Evolutionary conservation across 352 stramenopile genomes (phyloP), one percentile per base, ranked within the genome.

Genomic region (Phytophthora chlamydospora): DNA sequence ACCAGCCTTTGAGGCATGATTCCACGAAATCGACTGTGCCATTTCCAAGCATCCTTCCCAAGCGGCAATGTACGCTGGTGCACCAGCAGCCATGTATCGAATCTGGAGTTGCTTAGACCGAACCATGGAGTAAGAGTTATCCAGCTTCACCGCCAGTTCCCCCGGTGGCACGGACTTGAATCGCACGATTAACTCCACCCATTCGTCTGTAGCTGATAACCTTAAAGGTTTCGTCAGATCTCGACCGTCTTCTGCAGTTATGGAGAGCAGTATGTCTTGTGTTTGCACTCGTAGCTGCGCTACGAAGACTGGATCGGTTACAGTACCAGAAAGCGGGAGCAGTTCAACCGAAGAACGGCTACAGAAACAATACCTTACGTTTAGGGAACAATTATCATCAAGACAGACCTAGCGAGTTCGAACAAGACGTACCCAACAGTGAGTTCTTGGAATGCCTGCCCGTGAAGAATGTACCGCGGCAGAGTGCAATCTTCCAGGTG

Each of bases 21-120:
- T 94, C 85, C 85, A 94, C 24, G 64, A 81, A 29, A 94, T 94
- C 2, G 77, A 78, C 45, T 82, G 74, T n/a, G 85, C 85, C 62
- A 90, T 83, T 34, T 80, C 76, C 13, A 76, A 41, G 39, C 79
- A 91, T 3, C 77, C 73, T 57, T 83, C 65, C 85, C 85, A 94
- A 6, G 79, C 80, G 0, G 31, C 33, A 5, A 59, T 50, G 45
- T 87, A 91, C 3, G 77, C 65, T 9, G 19, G 6, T 29, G 36
- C 27, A 7, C 66, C 55, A 7, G 73, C 43, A 32, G 60, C 55
- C 6, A 43, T 12, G 17, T 73, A 62, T 8, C 85, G 78, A 65
- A 85, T 60, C 27, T 65, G 57, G 16, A 91, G 73, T 54, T 82
- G 72, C 40, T 91, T 90, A 0, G 73, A 66, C 14, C 85, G 71